Evolutionary conservation across 371 early-diverging fungal genomes (phyloP), one percentile per base, ranked within the genome.

Genomic region (Mucor plumbeus): DNA sequence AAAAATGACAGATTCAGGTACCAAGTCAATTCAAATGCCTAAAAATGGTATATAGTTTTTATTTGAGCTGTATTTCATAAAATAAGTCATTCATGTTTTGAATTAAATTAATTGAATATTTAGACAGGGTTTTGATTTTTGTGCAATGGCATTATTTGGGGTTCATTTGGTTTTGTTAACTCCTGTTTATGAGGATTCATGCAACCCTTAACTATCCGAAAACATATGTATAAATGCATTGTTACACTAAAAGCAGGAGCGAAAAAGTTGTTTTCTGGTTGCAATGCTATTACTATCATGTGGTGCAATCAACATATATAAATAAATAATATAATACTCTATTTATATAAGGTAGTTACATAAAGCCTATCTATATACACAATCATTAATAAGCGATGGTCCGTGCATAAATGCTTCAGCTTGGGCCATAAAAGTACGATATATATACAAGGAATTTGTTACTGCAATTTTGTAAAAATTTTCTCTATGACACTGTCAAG

Each of bases 1-100:
- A 44, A 44, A 44, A 44, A 9, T 50, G 50, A 50, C 26, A 50
- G 50, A 50, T 50, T 50, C 50, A 50, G 50, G 50, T 26, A 50
- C 50, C 19, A 21, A 26, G 21, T 50, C 50, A 26, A 19, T 26
- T 50, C 50, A 21, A 11, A 50, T 26, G 21, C 4, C 50, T 21
- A 19, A 8, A 36, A 21, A 50, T 11, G 13, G 43, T 11, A 26
- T 19, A 9, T 11, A 5, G 11, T 9, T 21, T 50, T 11, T 44
- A 44, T 17, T 50, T 10, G 5, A 38, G 38, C 1, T 38, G 38
- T 11, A 38, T 9, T 11, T 38, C 38, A 5, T 38, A n/a, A n/a
- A n/a, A 9, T 38, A 38, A 9, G 4, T 9, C 7, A 38, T 38
- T 11, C 4, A 4, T 38, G 9, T 9, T 38, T 11, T 38, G 7